Percentiles rank a stretch among this genome's conserved stretches.
phyloP scores from a whole-genome alignment of 306 rosid species.

The Malus sylvestris region DNA sequence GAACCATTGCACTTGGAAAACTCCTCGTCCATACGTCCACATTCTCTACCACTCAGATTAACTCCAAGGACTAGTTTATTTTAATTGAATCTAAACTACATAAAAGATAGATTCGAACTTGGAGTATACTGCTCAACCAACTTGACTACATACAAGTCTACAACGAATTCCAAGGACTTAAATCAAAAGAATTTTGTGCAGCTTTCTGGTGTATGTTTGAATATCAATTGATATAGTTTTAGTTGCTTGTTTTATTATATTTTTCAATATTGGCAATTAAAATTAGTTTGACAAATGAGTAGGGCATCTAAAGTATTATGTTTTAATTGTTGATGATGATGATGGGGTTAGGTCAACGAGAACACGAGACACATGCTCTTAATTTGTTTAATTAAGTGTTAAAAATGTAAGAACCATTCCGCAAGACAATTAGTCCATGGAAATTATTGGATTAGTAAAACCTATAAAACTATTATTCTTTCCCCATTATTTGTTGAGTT shows the following conservation, averaged over 20 bases:
- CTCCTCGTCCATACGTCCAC: no score
- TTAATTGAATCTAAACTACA: no score
- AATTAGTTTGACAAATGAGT: not conserved
- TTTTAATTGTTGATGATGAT: not conserved
- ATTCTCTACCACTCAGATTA: no score
- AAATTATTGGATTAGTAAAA: not conserved
- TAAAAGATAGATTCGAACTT: no score
- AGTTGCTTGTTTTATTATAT: not conserved
- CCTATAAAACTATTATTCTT: not conserved
- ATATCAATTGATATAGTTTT: not conserved
- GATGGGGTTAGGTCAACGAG: not conserved
- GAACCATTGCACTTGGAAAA: no score
- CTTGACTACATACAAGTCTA: no score
- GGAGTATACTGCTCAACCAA: no score
- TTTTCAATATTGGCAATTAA: not conserved
- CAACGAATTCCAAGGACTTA: no score
- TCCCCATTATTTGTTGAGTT: not conserved
- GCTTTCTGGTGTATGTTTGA: no score
- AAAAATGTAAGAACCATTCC: not conserved
- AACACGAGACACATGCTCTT: not conserved
- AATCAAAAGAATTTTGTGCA: no score
- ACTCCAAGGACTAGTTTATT: no score
- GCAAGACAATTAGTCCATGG: not conserved
- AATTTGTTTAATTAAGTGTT: not conserved
- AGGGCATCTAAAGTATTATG: not conserved